These are phyloP conservation scores for Podaxis sp. DNA, from an alignment of 768 basidiomycete genomes.

Conservation along the genomic window DNA sequence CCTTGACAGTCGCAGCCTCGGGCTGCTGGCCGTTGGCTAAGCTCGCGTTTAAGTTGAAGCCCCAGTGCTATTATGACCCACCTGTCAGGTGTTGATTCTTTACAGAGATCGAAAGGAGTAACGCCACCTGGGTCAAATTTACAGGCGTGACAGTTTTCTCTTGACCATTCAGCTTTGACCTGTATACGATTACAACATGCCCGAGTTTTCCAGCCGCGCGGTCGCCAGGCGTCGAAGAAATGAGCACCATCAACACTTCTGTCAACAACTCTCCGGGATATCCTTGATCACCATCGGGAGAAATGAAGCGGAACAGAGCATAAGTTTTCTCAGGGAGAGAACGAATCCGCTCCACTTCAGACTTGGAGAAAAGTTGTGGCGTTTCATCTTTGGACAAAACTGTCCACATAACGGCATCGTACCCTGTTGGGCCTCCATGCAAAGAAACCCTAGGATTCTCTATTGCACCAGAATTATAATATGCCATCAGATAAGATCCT, in stretches of 20 bases:
- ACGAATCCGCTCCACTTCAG: conserved; percentile 49
- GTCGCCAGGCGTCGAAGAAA: conserved; percentile 30
- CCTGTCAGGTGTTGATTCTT: not conserved
- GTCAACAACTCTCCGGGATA: conserved; percentile 60
- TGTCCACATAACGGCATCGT: conserved; percentile 58
- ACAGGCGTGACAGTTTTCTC: conserved; percentile 61
- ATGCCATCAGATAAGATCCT: not conserved
- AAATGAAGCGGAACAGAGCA: conserved; percentile 57
- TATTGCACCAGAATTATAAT: conserved; percentile 19
- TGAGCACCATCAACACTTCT: conserved; percentile 56
- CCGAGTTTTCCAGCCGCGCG: conserved; percentile 42
- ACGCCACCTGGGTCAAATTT: conserved; percentile 68
- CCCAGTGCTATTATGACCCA: conserved; percentile 60
- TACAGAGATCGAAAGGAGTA: conserved; percentile 5
- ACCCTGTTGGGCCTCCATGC: conserved; percentile 70
- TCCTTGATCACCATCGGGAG: conserved; percentile 69
- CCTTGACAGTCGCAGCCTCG: conserved; percentile 48
- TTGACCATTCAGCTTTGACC: conserved; percentile 59
- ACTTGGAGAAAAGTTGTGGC: conserved; percentile 53
- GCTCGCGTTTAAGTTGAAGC: conserved; percentile 78
- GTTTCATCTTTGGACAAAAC: conserved; percentile 37
- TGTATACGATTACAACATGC: conserved; percentile 65
- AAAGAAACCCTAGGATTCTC: conserved; percentile 60
- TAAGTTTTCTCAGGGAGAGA: conserved; percentile 31
- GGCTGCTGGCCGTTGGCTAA: conserved; percentile 35